phyloP scores from a whole-genome alignment of 495 filamentous ascomycete species.

The Aspergillus panamensis region DNA sequence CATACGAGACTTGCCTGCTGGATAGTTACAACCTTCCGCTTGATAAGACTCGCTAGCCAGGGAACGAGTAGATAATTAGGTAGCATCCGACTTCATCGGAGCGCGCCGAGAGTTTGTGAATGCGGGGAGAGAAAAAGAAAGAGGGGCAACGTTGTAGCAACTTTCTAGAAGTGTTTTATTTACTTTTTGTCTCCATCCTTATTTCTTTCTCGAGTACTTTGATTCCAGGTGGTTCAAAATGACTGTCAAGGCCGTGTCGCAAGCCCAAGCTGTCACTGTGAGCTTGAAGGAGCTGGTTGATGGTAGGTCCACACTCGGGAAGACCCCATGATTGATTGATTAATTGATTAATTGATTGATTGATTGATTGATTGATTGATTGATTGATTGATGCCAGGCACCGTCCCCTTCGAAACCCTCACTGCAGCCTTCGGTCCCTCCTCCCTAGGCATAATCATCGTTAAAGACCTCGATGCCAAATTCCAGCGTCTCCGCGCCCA shows the following conservation, averaged over 20 bases:
- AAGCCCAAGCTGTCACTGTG: constrained; percentile 51
- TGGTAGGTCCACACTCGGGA: constrained; percentile 11
- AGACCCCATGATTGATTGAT: not conserved
- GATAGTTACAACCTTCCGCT: not conserved
- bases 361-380: not conserved
- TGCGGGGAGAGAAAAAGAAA: not conserved
- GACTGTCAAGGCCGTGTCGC: constrained; percentile 20
- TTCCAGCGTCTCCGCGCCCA: constrained; percentile 66
- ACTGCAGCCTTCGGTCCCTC: constrained; percentile 86
- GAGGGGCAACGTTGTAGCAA: not conserved
- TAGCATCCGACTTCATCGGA: constrained; percentile 6
- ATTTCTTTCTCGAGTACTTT: not conserved
- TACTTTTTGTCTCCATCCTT: not conserved
- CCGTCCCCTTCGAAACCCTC: constrained; percentile 68
- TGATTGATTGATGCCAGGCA: constrained; percentile 44
- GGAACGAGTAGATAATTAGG: constrained; percentile 2
- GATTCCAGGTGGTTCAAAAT: constrained; percentile 12
- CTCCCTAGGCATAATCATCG: constrained; percentile 88
- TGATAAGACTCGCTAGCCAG: not conserved
- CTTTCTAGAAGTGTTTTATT: not conserved
- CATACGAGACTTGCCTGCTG: not conserved
- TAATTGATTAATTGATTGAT: not conserved
- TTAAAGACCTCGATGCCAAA: constrained; percentile 71
- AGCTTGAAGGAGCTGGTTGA: constrained; percentile 50
- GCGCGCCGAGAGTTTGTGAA: constrained; percentile 13